Evolutionary conservation across 768 basidiomycete species (phyloP).

Genomic region (Naganishia kalamii): DNA sequence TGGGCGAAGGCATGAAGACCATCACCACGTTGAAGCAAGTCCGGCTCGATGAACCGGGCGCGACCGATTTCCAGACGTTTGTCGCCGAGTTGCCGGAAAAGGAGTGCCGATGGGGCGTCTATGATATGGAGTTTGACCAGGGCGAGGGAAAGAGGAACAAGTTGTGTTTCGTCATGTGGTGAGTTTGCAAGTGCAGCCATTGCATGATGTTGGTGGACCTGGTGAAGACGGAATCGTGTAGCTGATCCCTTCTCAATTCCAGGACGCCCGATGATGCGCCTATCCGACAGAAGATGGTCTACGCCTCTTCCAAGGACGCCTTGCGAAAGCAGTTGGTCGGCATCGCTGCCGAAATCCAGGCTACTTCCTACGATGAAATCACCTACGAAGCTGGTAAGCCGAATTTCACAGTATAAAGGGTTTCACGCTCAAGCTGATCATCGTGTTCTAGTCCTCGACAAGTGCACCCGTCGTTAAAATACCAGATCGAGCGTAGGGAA

Average conservation of each 20-base stretch:
- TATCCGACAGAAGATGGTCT: conserved; percentile 89
- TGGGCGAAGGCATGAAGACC: conserved; percentile 53
- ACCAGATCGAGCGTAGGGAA: background rate
- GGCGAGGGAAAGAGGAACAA: conserved; percentile 76
- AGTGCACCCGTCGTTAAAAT: conserved; percentile 20
- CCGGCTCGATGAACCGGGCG: conserved; percentile 32
- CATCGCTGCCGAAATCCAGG: conserved; percentile 75
- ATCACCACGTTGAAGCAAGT: conserved; percentile 64
- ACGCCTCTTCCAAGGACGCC: conserved; percentile 77
- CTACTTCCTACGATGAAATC: conserved; percentile 69
- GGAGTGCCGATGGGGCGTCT: conserved; percentile 82
- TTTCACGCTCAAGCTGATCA: too few relatives aligned
- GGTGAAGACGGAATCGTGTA: background rate
- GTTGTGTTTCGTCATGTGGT: conserved; percentile 79
- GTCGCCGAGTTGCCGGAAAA: conserved; percentile 63
- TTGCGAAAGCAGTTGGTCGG: conserved; percentile 68
- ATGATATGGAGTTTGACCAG: conserved; percentile 78
- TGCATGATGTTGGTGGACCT: background rate
- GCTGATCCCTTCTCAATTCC: conserved; percentile 22
- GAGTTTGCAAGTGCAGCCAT: conserved; percentile 44
- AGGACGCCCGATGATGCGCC: conserved; percentile 83
- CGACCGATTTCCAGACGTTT: conserved; percentile 65
- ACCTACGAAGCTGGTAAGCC: conserved; percentile 60
- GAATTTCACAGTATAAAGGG: too few relatives aligned
- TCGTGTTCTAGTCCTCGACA: background rate